These are phyloP conservation scores for Monosporozyma yasuniensis DNA, from an alignment of 805 yeast species.

Conservation along the genomic window DNA sequence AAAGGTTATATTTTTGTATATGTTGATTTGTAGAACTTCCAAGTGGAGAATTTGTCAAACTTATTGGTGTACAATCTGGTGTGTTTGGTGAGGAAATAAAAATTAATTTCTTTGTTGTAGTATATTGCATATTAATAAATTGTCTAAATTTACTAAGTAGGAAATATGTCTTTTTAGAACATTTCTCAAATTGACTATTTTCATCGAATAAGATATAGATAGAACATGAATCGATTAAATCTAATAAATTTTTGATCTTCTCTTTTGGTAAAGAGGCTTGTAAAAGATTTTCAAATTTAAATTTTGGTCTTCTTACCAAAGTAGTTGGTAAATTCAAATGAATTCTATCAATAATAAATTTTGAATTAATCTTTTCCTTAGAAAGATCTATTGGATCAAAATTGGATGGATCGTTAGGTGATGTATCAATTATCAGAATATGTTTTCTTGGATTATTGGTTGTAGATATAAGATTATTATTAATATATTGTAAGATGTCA, in stretches of 20 bases:
- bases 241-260: constrained; percentile 11
- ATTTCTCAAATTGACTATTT: constrained; percentile 14
- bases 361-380: background rate
- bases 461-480: background rate
- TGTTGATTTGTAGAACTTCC: background rate
- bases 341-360: constrained; percentile 9
- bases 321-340: constrained; percentile 29
- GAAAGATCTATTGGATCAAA: background rate
- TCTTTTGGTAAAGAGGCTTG: constrained; percentile 18
- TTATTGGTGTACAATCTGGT: background rate
- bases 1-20: constrained; percentile 11
- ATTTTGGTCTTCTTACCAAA: constrained; percentile 24
- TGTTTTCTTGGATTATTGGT: background rate
- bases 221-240: constrained; percentile 12
- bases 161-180: constrained; percentile 20
- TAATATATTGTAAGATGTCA: background rate
- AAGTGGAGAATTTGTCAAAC: background rate
- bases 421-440: constrained; percentile 16
- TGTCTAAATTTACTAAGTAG: constrained; percentile 18
- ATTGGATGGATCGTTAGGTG: constrained; percentile 12
- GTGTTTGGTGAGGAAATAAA: constrained; percentile 1
- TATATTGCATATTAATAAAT: background rate
- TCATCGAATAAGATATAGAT: constrained; percentile 24
- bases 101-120: background rate
- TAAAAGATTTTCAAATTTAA: constrained; percentile 21